phyloP scores from a whole-genome alignment of 1,284 basidiomycete genomes.

The Cystobasidiaceae sp. region DNA sequence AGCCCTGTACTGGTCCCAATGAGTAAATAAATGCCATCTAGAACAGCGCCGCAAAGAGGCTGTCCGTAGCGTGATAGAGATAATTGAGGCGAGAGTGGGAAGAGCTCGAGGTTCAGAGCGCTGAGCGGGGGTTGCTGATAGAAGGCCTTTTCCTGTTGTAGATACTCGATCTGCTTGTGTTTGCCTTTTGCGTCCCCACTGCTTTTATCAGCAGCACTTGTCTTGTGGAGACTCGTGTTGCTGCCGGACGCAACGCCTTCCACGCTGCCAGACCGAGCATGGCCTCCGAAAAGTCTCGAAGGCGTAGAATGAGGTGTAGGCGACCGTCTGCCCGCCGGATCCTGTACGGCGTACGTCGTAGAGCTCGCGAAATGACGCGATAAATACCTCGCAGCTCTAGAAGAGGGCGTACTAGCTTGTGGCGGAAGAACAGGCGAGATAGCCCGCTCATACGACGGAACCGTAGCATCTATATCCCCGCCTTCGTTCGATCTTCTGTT shows the following conservation, averaged over 20 bases:
- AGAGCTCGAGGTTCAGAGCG: constrained; percentile 34
- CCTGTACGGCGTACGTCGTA: too few species aligned
- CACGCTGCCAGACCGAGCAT: too few species aligned
- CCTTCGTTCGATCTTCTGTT: background rate
- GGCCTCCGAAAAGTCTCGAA: too few species aligned
- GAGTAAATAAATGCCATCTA: constrained; percentile 43
- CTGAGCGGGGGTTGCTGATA: constrained; percentile 23
- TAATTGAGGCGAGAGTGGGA: constrained; percentile 36
- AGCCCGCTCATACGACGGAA: background rate
- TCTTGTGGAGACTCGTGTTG: too few species aligned
- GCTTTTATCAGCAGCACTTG: too few species aligned
- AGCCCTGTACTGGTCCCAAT: constrained; percentile 43
- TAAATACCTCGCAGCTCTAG: constrained; percentile 1
- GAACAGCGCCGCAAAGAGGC: constrained; percentile 43
- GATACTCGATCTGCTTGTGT: too few species aligned
- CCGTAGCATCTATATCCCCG: background rate
- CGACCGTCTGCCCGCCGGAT: too few species aligned
- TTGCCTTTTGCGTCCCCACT: too few species aligned
- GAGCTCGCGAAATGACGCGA: background rate
- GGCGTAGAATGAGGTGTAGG: too few species aligned
- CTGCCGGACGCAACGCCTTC: too few species aligned
- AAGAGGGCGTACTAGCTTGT: background rate
- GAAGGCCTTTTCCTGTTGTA: too few species aligned
- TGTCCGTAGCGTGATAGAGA: constrained; percentile 34
- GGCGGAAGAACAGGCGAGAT: background rate